Base-by-base conservation (phyloP, 139 green algal species). In the Chlamydomonas sp. region DNA sequence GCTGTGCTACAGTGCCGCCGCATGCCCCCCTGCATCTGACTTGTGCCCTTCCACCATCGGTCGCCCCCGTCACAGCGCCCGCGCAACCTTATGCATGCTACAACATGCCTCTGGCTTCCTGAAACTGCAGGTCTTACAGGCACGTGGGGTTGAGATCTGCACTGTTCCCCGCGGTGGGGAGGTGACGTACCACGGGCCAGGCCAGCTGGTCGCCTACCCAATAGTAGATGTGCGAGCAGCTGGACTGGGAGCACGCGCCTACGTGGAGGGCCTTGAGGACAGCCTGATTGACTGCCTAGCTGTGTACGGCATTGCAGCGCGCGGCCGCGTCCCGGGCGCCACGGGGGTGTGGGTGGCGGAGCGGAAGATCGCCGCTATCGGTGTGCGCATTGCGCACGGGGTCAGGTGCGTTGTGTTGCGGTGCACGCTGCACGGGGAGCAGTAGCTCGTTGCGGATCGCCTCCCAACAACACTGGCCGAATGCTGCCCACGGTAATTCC, bases 131-230 rank as follows among this genome's bases (percentile, higher is more conserved):
- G 2, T 63, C 1, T 67, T 67, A 15, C 63, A 90, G 85, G 81
- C 63, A 4, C 58, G 63, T 1, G 92, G 90, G 59, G 88, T 88
- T 1, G 91, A 95, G 0, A 87, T 96, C 4, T 17, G 88, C 49
- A 66, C 16, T 0, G 78, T 90, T 14, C 90, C 91, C 0, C 86
- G 97, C 6, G 97, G 97, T 59, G 97, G 97, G 12, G 95, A 99
- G 85, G 95, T 95, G 1, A 99, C 97, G 0, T 99, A 93, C 91
- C 97, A 99, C 90, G 97, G 96, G 5, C 97, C 97, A 1, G 97
- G 97, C 31, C 97, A 99, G 93, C 79, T 98, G 31, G 96, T 99
- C 7, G 89, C 95, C 1, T 99, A 99, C 87, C 98, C 98, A 0
- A 95, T 99, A 0, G 31, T 99, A 0, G 93, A 91, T 76, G 85